A percentile compares a stretch with the other conserved stretches of the same genome.
phyloP scores from a whole-genome alignment of 2,329 filamentous ascomycete genomes.

The Cordyceps javanica region DNA sequence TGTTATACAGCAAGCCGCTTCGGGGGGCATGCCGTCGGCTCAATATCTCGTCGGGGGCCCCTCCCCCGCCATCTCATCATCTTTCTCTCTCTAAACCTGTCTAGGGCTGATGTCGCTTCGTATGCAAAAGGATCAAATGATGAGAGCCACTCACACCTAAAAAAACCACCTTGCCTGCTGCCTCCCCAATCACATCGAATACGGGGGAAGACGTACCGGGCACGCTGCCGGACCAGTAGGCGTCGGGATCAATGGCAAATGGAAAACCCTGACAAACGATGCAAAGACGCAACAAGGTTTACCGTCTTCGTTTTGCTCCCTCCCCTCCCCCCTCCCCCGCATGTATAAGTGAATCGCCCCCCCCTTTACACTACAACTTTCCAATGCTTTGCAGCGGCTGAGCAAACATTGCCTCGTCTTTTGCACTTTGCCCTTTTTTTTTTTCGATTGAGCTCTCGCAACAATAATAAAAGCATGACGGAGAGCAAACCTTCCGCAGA shows the following conservation, averaged over 20 bases:
- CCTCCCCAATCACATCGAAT: background rate
- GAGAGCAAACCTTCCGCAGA: background rate
- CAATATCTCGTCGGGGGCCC: background rate
- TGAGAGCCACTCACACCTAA: background rate
- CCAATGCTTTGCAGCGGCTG: background rate
- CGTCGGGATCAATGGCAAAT: background rate
- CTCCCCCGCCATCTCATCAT: background rate
- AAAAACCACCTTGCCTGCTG: background rate
- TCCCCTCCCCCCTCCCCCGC: background rate
- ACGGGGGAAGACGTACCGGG: background rate
- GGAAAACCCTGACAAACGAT: background rate
- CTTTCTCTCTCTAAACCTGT: background rate
- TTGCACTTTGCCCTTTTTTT: too few species aligned
- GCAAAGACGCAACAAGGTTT: background rate
- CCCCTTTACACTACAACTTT: background rate
- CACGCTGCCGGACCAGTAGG: background rate
- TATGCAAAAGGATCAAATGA: slow-evolving; percentile 11
- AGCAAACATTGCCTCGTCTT: background rate
- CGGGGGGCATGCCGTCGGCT: background rate
- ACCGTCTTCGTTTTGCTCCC: too few species aligned
- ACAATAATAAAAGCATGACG: background rate
- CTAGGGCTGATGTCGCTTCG: slow-evolving; percentile 3
- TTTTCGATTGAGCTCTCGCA: background rate
- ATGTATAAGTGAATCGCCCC: background rate
- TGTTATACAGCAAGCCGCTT: background rate